Evolutionary conservation across 2,329 filamentous ascomycete species (phyloP).

Genomic region (Pseudogymnoascus sp.): DNA sequence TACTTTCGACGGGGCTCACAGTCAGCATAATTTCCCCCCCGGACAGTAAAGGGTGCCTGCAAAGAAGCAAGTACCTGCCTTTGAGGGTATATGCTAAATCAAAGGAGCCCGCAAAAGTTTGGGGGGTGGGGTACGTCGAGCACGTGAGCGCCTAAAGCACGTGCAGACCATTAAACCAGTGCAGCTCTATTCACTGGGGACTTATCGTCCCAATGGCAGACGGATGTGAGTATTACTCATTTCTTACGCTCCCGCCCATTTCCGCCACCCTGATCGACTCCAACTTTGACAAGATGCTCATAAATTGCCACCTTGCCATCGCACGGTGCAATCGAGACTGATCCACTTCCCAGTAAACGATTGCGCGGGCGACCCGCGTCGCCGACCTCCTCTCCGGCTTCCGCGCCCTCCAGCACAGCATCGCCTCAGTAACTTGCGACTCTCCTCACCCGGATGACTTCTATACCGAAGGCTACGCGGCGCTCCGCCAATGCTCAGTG

Average conservation of each 20-base stretch:
- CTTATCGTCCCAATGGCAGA: constrained; percentile 23
- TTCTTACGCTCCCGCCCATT: constrained; percentile 8
- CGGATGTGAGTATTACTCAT: constrained; percentile 23
- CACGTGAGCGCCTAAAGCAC: no score
- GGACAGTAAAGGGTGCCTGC: no score
- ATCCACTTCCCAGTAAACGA: constrained; percentile 45
- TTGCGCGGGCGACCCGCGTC: constrained; percentile 48
- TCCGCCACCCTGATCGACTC: not conserved
- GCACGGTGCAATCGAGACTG: constrained; percentile 10
- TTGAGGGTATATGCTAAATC: no score
- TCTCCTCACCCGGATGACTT: constrained; percentile 49
- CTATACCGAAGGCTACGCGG: constrained; percentile 55
- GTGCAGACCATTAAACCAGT: no score
- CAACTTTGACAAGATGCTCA: not conserved
- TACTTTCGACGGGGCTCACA: no score
- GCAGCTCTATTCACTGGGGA: no score
- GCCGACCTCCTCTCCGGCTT: constrained; percentile 56
- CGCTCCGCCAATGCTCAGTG: constrained; percentile 51
- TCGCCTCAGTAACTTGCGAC: constrained; percentile 47
- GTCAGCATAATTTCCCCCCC: no score
- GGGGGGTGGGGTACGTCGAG: no score
- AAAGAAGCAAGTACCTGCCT: no score
- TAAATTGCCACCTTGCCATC: constrained; percentile 5
- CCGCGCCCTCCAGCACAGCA: constrained; percentile 52
- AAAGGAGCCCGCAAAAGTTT: no score